phyloP scores from a whole-genome alignment of 2,329 filamentous ascomycete species.

The Aschersonia sp. region DNA sequence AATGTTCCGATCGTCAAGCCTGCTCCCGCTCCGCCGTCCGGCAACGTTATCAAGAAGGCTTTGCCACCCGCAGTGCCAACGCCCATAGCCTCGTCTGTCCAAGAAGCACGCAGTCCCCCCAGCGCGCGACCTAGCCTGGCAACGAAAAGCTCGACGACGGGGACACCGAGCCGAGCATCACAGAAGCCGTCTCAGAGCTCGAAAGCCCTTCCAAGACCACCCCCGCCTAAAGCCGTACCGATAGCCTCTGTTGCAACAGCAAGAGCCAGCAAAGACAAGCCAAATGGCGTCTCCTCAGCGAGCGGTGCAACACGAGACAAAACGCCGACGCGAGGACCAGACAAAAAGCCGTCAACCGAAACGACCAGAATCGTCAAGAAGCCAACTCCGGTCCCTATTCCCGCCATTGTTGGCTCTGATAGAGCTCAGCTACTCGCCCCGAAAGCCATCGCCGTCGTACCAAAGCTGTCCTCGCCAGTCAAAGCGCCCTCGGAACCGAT shows the following conservation, averaged over 20 bases:
- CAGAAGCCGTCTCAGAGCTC: conserved; percentile 1
- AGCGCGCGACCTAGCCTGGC: conserved; percentile 5
- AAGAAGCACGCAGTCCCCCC: conserved; percentile 5
- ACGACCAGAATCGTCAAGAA: background rate
- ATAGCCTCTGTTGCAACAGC: background rate
- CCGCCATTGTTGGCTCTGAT: background rate
- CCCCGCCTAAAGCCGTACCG: background rate
- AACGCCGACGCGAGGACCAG: background rate
- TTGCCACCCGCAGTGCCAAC: conserved; percentile 2
- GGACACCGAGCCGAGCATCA: background rate
- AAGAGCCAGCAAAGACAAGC: background rate
- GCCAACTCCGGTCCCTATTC: background rate
- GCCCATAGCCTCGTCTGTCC: conserved; percentile 3
- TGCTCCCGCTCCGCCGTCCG: background rate
- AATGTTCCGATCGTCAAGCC: conserved; percentile 3
- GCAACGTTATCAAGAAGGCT: conserved; percentile 3
- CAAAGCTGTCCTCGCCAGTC: conserved; percentile 11
- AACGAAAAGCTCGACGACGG: conserved; percentile 3
- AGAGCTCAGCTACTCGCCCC: background rate
- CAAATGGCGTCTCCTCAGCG: background rate
- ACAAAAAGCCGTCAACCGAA: background rate
- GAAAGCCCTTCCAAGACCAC: conserved; percentile 2
- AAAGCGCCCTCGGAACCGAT: conserved; percentile 20
- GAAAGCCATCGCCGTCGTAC: background rate
- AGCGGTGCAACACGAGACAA: background rate